Evolutionary conservation across 208 protist species (phyloP).

Genomic region (Trichomonas tenax): DNA sequence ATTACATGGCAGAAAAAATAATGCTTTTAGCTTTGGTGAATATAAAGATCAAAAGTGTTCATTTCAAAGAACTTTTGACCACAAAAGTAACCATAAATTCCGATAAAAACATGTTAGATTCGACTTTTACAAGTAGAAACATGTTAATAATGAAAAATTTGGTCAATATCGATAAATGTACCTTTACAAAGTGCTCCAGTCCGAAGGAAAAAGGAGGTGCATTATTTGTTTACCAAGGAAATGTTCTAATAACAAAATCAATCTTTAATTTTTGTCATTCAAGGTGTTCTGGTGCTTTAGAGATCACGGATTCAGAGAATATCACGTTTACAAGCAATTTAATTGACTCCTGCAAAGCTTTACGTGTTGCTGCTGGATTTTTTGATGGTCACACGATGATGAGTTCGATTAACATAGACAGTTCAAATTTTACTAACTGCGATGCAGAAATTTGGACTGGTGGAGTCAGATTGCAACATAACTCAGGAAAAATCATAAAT

Average conservation of each 20-base stretch:
- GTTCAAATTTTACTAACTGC: background rate
- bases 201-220: background rate
- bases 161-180: background rate
- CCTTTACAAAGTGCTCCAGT: background rate
- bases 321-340: background rate
- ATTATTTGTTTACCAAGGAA: background rate
- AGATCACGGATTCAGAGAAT: background rate
- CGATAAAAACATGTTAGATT: background rate
- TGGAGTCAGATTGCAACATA: background rate
- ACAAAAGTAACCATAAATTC: background rate
- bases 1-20: too few species aligned
- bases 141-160: background rate
- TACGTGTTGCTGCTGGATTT: background rate
- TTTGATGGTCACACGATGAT: background rate
- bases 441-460: background rate
- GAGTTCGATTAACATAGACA: background rate
- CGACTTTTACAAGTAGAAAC: background rate
- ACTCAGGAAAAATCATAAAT: background rate
- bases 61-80: background rate
- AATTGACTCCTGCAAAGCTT: background rate
- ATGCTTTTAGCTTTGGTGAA: too few species aligned
- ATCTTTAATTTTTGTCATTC: background rate
- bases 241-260: background rate
- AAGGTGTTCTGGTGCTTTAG: background rate
- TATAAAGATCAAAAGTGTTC: too few species aligned